phyloP scores from a whole-genome alignment of 495 filamentous ascomycete species.

The Haplographium delicatum region DNA sequence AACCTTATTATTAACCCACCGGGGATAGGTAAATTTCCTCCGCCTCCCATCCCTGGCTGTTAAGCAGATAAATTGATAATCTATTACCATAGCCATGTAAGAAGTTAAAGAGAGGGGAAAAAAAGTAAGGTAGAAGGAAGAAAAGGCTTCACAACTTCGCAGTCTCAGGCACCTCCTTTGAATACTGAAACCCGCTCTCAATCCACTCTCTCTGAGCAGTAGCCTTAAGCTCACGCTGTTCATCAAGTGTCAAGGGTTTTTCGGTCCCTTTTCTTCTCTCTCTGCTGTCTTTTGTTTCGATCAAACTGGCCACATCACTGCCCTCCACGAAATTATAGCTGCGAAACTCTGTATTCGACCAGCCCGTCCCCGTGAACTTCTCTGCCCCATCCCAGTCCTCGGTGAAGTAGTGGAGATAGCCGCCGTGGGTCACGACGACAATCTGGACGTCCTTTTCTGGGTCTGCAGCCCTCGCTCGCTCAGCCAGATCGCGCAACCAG shows the following conservation, averaged over 20 bases:
- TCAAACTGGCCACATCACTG: conserved; percentile 50
- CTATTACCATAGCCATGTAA: no score
- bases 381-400: conserved; percentile 70
- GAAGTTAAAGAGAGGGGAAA: no score
- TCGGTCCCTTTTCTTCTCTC: conserved; percentile 41
- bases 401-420: conserved; percentile 72
- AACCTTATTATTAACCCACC: no score
- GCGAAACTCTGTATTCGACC: conserved; percentile 79
- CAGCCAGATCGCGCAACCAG: conserved; percentile 56
- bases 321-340: conserved; percentile 58
- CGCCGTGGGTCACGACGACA: conserved; percentile 70
- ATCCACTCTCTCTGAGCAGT: conserved; percentile 22
- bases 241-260: conserved; percentile 39
- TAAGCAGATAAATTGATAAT: no score
- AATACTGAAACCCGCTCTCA: conserved; percentile 22
- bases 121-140: no score
- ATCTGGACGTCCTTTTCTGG: conserved; percentile 44
- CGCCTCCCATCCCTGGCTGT: no score
- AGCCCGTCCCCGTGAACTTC: conserved; percentile 62
- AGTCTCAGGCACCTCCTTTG: no score
- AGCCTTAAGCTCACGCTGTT: conserved; percentile 34
- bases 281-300: conserved; percentile 56
- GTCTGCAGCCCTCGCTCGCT: conserved; percentile 35
- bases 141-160: no score
- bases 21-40: no score